Evolutionary conservation across 2,329 filamentous ascomycete genomes (phyloP), one percentile per base, ranked within the genome.

Genomic region (Sarocladiaceae sp.): DNA sequence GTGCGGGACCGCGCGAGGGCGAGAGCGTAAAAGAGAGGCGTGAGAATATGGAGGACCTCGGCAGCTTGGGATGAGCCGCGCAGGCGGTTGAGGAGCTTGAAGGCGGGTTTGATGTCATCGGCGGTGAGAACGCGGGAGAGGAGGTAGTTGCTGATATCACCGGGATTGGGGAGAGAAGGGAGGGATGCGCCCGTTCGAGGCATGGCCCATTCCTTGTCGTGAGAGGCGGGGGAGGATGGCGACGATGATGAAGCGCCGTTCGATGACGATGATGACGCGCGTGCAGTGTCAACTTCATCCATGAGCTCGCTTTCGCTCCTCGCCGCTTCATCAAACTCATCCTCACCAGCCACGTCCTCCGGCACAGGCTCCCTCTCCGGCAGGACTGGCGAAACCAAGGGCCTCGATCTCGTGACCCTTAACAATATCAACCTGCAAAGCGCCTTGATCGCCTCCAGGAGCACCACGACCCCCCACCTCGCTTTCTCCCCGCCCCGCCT

Each of bases 21-120:
- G 21, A 88, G 61, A 2, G 90, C 90, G 64, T 95, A 98, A 23
- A 89, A 71, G 1, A 98, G 77, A 0, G 93, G 93, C 15, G 91
- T 80, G 2, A 97, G 66, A 51, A 97, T 95, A 61, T 95, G 91
- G 37, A 98, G 70, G n/a, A 90, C 69, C 68, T 98, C 93, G 4
- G 91, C 90, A 1, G 88, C 68, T 53, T 90, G 88, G 1, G 74
- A 74, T 2, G 71, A 66, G 10, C 89, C 89, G 49, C 85, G 83
- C 1, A 93, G 76, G 27, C 81, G 81, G 59, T 94, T 90, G n/a
- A 97, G 73, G 6, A 98, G 76, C 44, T 85, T 83, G 27, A 85
- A 83, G 0, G 93, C 88, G 0, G 91, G 87, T 62, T 95, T 96
- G 69, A 98, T 93, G 60, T 97, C 93, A 65, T 98, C 93, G 7